Conservation (phyloP, 2,329 filamentous ascomycete genomes). For the Cladosporium cucumerinum region DNA sequence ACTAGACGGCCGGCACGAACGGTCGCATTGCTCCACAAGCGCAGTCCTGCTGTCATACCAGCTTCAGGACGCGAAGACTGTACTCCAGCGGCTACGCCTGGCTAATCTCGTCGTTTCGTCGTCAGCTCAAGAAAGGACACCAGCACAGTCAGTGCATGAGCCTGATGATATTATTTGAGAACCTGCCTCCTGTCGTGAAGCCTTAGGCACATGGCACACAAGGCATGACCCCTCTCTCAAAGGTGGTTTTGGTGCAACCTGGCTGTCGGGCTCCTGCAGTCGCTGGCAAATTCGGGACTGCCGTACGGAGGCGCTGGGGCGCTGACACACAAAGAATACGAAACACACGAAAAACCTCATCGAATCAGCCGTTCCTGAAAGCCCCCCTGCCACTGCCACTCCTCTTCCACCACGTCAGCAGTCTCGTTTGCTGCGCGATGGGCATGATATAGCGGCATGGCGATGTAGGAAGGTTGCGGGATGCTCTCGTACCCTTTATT, state of each 20-base stretch:
- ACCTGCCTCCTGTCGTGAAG: not conserved
- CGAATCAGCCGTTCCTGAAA: conserved; percentile 10
- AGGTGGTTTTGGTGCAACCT: conserved; percentile 2
- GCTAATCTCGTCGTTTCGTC: not conserved
- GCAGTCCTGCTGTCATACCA: not conserved
- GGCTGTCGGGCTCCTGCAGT: conserved; percentile 13
- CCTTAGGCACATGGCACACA: conserved; percentile 16
- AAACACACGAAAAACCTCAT: conserved; percentile 2
- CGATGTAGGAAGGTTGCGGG: not conserved
- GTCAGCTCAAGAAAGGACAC: not conserved
- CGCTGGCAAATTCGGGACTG: not conserved
- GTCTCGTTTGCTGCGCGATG: not conserved
- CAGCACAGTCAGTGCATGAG: not conserved
- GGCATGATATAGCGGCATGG: not conserved
- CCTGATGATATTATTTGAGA: not conserved
- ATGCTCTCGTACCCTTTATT: not conserved
- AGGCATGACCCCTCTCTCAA: not conserved
- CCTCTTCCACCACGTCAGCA: conserved; percentile 7
- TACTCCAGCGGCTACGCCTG: not conserved
- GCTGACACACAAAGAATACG: conserved; percentile 1
- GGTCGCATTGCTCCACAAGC: not conserved
- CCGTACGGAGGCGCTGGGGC: not conserved
- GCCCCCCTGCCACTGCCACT: not conserved
- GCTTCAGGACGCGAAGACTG: conserved; percentile 1
- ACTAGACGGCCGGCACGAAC: not conserved